These are phyloP conservation scores for Saccharomycopsis phalli DNA, from an alignment of 1,139 yeast genomes.

Conservation along the genomic window DNA sequence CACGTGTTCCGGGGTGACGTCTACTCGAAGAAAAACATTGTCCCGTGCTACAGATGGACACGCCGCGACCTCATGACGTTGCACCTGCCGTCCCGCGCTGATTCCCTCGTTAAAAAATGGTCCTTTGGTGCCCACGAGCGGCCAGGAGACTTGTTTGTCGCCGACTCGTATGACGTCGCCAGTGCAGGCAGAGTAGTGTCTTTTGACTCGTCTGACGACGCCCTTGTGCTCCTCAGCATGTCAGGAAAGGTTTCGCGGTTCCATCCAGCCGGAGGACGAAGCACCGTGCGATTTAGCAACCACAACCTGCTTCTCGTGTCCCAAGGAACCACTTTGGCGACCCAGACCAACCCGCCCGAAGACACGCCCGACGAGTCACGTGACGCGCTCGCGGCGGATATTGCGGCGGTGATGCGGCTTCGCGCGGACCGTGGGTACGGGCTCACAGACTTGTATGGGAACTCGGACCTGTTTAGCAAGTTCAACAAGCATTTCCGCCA, in stretches of 20 bases:
- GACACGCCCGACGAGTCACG: neutral
- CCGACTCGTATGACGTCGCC: conserved; percentile 1
- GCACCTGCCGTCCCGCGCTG: conserved; percentile 9
- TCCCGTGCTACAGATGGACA: conserved; percentile 15
- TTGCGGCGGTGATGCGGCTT: conserved; percentile 17
- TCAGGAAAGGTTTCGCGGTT: conserved; percentile 13
- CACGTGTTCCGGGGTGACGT: conserved; percentile 6
- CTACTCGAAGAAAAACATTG: conserved; percentile 3
- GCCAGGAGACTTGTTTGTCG: conserved; percentile 13
- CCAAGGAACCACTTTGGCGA: neutral
- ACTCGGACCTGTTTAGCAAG: conserved; percentile 14
- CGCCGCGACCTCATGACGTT: conserved; percentile 12
- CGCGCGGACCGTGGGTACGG: conserved; percentile 12
- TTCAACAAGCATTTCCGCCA: conserved; percentile 6
- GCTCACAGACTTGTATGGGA: conserved; percentile 10
- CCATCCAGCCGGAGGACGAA: conserved; percentile 11
- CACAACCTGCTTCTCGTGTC: conserved; percentile 4
- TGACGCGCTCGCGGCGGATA: conserved; percentile 12
- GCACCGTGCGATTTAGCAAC: conserved; percentile 18
- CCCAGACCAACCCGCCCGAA: neutral
- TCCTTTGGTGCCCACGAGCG: conserved; percentile 11
- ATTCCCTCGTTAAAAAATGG: conserved; percentile 15
- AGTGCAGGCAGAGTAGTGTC: conserved; percentile 6
- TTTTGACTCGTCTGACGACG: conserved; percentile 11
- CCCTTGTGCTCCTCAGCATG: conserved; percentile 10